A percentile compares a stretch with the other conserved stretches of the same genome.
Evolutionary conservation across 2,329 filamentous ascomycete species (phyloP).

Genomic region (Paecilomyces sp.): DNA sequence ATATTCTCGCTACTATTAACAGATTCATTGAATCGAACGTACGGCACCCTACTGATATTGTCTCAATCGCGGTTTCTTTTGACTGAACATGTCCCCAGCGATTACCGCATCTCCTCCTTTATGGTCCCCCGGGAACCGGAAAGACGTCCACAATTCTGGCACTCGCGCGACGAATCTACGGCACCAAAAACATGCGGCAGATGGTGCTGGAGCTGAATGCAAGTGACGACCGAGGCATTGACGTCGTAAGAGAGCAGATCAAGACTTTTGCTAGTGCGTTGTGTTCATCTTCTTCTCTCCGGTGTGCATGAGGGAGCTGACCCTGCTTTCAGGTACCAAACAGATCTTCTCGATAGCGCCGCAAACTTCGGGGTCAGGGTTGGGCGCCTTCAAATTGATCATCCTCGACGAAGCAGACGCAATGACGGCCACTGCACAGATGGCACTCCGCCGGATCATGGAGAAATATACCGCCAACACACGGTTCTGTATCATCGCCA

Average conservation of each 20-base stretch:
- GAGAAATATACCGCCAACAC: conserved; percentile 99
- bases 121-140: conserved; percentile 91
- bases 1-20: conserved; percentile 96
- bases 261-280: conserved; percentile 83
- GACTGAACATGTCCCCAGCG: conserved; percentile 41
- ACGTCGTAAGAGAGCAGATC: conserved; percentile 97
- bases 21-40: conserved; percentile 91
- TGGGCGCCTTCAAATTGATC: conserved; percentile 88
- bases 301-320: background rate
- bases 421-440: conserved; percentile 98
- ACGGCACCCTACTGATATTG: conserved; percentile 10
- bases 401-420: conserved; percentile 98
- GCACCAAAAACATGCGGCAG: conserved; percentile 83
- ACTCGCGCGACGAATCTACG: conserved; percentile 88
- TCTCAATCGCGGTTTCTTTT: background rate
- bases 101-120: conserved; percentile 90
- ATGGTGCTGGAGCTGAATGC: conserved; percentile 98
- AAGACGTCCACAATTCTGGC: conserved; percentile 97
- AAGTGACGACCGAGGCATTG: conserved; percentile 93
- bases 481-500: conserved; percentile 95
- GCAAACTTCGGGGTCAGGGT: conserved; percentile 37
- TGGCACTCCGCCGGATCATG: conserved; percentile 95
- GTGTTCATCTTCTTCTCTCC: background rate
- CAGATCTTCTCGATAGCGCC: conserved; percentile 78
- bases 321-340: conserved; percentile 55